Percentiles rank a stretch among this genome's conserved stretches.
phyloP scores from a whole-genome alignment of 75 land plant genomes.

The Azolla pinnata region DNA sequence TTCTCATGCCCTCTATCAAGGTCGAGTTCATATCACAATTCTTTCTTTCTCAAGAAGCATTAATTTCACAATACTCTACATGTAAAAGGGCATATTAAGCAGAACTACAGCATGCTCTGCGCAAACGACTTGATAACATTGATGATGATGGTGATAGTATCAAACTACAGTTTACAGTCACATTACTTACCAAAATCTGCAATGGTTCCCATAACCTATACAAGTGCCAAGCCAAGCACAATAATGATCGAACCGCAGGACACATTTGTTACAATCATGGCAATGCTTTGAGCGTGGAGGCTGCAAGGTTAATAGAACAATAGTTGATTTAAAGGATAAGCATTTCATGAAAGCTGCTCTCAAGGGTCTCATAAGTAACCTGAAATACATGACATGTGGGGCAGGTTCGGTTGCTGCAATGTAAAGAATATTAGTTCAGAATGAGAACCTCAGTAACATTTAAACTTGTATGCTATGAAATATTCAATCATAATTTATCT shows the following conservation, averaged over 20 bases:
- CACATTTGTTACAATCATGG: slow-evolving; percentile 97
- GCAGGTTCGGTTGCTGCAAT: slow-evolving; percentile 1
- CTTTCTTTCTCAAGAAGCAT: too few species aligned
- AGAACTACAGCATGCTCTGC: too few species aligned
- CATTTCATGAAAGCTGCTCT: not conserved
- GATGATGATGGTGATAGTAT: too few species aligned
- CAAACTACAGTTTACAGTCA: too few species aligned
- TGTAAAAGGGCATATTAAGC: too few species aligned
- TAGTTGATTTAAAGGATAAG: too few species aligned
- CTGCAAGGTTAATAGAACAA: too few species aligned
- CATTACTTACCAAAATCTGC: slow-evolving; percentile 81
- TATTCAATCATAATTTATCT: not conserved
- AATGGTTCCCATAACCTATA: slow-evolving; percentile 85
- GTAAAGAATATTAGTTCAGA: not conserved
- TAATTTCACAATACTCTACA: too few species aligned
- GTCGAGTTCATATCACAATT: too few species aligned
- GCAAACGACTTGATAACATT: too few species aligned
- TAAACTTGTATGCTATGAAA: slow-evolving; percentile 1
- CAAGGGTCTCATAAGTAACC: not conserved
- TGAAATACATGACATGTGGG: slow-evolving; percentile 6
- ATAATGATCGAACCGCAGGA: slow-evolving; percentile 98
- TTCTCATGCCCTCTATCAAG: too few species aligned
- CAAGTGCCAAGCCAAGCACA: slow-evolving; percentile 98
- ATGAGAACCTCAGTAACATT: slow-evolving; percentile 29
- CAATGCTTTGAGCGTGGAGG: slow-evolving; percentile 96